Base-by-base conservation (phyloP, 257 asterid species). In the Nicotiana tomentosiformis region DNA sequence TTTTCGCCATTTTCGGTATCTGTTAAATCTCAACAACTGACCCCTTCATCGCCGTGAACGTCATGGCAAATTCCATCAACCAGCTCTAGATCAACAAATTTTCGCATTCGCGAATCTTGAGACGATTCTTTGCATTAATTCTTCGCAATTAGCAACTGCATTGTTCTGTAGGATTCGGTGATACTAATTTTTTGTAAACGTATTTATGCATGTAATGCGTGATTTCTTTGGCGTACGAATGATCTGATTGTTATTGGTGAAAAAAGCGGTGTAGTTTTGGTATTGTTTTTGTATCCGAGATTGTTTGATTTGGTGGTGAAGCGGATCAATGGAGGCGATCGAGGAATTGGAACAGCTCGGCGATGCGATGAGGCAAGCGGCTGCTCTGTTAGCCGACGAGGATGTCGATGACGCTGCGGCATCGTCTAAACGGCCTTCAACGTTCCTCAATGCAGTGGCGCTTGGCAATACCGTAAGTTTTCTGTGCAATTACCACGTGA, bases 401-500 rank as follows among this genome's bases (percentile, higher is more conserved):
- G 85, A 83, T 65, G 23, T 62, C 4, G 37, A 83, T 15, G 82
- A 77, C 9, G 72, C n/a, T 7, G 7, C 76, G 77, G 46, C 78
- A 4, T 77, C 86, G 15, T 77, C 69, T 10, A 77, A 29, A 46
- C 83, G 86, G 4, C 86, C 86, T n/a, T 83, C 86, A 1, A 77
- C 86, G 62, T 83, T 83, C 61, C 83, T 83, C n/a, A 83, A 83
- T 37, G 86, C 56, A 46, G 86, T 77, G 46, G 83, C 86, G 58
- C 83, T 83, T 64, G 86, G 86, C 60, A 30, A 58, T 49, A 83
- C 83, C 18, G 86, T 83, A 77, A 26, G 80, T 51, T 76, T 49
- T 10, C 60, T 14, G 39, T 23, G 79, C 20, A 29, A 20, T 72
- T 72, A 46, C 39, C 10, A 46, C 64, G 55, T 83, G 30, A 33